Evolutionary conservation across 768 basidiomycete genomes (phyloP).

Genomic region (Suillus luteus): DNA sequence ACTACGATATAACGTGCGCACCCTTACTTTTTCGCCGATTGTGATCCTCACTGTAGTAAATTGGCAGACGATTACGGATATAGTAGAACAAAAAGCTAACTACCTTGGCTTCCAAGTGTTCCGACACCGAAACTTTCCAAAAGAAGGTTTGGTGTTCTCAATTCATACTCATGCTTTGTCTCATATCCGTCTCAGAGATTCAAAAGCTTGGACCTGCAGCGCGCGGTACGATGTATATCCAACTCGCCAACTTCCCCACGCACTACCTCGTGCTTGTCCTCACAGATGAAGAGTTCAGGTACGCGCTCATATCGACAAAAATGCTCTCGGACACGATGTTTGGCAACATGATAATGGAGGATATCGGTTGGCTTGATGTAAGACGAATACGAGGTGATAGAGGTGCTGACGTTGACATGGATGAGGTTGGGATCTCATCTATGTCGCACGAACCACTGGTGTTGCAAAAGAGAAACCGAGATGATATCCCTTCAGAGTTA

Average conservation of each 20-base stretch:
- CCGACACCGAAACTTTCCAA: constrained; percentile 64
- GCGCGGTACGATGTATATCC: constrained; percentile 71
- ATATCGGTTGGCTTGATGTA: constrained; percentile 79
- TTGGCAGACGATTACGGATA: constrained; percentile 79
- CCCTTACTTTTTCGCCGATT: constrained; percentile 4
- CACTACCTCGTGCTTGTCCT: constrained; percentile 88
- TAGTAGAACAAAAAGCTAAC: constrained; percentile 82
- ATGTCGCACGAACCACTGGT: constrained; percentile 22
- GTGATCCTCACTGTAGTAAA: neutral
- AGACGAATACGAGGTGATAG: constrained; percentile 59
- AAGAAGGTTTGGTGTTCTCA: constrained; percentile 50
- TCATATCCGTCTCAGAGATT: constrained; percentile 49
- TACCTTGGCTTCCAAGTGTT: constrained; percentile 82
- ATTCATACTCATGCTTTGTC: neutral
- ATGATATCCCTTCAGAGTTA: constrained; percentile 11
- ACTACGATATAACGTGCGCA: constrained; percentile 64
- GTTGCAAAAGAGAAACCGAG: constrained; percentile 36
- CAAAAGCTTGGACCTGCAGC: constrained; percentile 67
- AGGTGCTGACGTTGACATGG: constrained; percentile 17
- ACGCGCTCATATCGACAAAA: constrained; percentile 75
- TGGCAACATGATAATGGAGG: constrained; percentile 66
- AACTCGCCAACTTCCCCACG: constrained; percentile 71
- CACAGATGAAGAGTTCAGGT: constrained; percentile 74
- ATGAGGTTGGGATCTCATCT: constrained; percentile 16
- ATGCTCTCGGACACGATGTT: constrained; percentile 55